Conservation (phyloP, 1,284 basidiomycete species). For the Hemileia vastatrix region DNA sequence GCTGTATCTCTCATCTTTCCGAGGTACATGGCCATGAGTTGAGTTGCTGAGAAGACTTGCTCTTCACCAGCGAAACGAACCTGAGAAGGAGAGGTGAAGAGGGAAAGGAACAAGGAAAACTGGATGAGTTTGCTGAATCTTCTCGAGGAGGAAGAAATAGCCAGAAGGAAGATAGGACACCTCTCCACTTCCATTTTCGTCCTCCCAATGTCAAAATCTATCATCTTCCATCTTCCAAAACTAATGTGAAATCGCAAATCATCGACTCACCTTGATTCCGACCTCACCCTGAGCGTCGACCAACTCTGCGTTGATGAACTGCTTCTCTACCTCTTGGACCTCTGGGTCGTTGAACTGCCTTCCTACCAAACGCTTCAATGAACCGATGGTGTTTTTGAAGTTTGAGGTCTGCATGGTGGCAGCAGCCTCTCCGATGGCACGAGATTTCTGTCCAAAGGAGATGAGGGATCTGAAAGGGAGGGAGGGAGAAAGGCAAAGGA, state of each 20-base stretch:
- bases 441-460: conserved; percentile 41
- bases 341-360: conserved; percentile 37
- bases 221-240: not conserved
- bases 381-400: conserved; percentile 44
- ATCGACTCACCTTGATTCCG: conserved; percentile 33
- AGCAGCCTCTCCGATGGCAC: conserved; percentile 41
- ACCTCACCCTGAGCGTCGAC: conserved; percentile 42
- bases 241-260: not conserved
- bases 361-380: conserved; percentile 42
- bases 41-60: conserved; percentile 41
- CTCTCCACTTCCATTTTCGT: too few species aligned
- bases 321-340: conserved; percentile 40
- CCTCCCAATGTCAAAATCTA: not conserved
- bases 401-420: conserved; percentile 43
- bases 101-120: too few species aligned
- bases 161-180: too few species aligned
- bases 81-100: conserved; percentile 4
- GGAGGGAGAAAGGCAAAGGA: not conserved
- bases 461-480: conserved; percentile 33
- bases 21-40: conserved; percentile 44
- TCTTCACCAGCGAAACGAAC: conserved; percentile 39
- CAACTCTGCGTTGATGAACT: conserved; percentile 42
- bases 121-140: not conserved
- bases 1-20: conserved; percentile 42
- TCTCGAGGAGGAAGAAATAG: not conserved